Evolutionary conservation across 257 asterid species (phyloP).

Genomic region (Solanum piurae): DNA sequence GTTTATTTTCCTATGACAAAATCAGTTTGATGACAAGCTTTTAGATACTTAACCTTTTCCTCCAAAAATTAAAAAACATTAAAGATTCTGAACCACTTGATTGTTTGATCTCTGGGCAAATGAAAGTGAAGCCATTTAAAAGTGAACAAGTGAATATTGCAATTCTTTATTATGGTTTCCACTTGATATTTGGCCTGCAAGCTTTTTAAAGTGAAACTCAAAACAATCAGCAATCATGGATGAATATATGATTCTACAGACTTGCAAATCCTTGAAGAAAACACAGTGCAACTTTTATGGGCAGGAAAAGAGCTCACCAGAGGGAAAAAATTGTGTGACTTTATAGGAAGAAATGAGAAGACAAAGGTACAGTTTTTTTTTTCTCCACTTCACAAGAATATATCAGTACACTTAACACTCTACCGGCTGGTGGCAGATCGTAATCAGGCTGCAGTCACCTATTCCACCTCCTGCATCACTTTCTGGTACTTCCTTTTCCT

Average conservation of each 20-base stretch:
- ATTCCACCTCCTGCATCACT: neutral
- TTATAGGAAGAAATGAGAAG: slow-evolving; percentile 26
- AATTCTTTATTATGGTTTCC: neutral
- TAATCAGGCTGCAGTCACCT: slow-evolving; percentile 8
- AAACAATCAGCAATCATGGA: neutral
- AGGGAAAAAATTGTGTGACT: slow-evolving; percentile 12
- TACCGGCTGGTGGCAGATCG: slow-evolving; percentile 5
- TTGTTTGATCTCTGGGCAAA: neutral
- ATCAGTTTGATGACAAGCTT: neutral
- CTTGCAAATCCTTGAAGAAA: slow-evolving; percentile 11
- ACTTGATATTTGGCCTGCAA: neutral
- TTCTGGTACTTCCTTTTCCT: neutral
- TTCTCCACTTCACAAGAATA: neutral
- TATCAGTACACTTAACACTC: neutral
- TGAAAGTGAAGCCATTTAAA: neutral
- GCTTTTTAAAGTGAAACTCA: neutral
- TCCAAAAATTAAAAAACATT: neutral
- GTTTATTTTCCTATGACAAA: neutral
- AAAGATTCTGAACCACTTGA: neutral
- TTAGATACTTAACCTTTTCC: neutral
- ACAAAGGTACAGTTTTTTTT: slow-evolving; percentile 11
- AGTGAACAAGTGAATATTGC: neutral
- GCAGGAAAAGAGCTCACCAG: slow-evolving; percentile 18
- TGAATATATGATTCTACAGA: slow-evolving; percentile 1
- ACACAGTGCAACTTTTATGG: slow-evolving; percentile 13